A percentile compares a stretch with the other conserved stretches of the same genome.
Conservation (phyloP, 192 early-diverging fungal species). For the Coemansia aciculifera region DNA sequence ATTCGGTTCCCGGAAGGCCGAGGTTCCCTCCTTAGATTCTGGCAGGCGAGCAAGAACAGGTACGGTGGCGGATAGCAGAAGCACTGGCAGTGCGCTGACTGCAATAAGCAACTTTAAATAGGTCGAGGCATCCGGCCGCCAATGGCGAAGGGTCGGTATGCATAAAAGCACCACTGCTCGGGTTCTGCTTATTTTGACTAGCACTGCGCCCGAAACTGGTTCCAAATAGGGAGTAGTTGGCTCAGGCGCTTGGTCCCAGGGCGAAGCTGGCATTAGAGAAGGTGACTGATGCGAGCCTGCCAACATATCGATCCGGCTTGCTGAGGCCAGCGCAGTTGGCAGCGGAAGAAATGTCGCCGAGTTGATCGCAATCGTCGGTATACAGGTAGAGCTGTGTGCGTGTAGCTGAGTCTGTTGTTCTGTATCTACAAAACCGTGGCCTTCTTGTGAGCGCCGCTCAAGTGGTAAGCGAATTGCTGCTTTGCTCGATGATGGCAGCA, state of each 20-base stretch:
- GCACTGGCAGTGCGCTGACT: slow-evolving; percentile 43
- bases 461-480: not conserved
- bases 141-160: slow-evolving; percentile 46
- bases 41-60: slow-evolving; percentile 30
- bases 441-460: not conserved
- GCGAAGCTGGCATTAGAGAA: not conserved
- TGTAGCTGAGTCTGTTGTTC: not conserved
- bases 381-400: not conserved
- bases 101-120: slow-evolving; percentile 39
- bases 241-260: not conserved
- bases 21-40: not conserved
- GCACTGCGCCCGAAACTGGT: not conserved
- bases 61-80: slow-evolving; percentile 46
- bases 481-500: not conserved
- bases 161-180: slow-evolving; percentile 19
- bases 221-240: not conserved
- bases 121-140: slow-evolving; percentile 27
- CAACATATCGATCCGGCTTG: slow-evolving; percentile 11
- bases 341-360: not conserved
- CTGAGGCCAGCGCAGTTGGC: slow-evolving; percentile 11
- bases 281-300: not conserved
- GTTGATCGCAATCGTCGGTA: not conserved
- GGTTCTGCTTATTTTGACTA: not conserved
- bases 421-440: not conserved
- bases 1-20: not conserved